Evolutionary conservation across 129 eudicot genomes (phyloP), one percentile per base, ranked within the genome.

Genomic region (Pulicaria dysenterica): DNA sequence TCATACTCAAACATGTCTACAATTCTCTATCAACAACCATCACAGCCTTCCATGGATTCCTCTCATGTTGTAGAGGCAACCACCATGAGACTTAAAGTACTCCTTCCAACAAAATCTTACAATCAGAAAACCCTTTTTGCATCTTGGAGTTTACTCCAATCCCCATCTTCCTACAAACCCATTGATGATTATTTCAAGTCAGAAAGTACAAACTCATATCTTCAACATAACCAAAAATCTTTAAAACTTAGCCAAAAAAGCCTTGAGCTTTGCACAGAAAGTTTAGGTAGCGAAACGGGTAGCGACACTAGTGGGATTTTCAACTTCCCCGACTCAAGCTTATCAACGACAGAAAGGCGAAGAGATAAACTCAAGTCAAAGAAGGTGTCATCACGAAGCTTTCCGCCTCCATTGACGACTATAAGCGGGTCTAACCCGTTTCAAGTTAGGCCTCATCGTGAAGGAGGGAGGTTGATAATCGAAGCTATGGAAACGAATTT

Each of bases 351-450:
- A 63, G 49, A 45, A 50, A 49, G 44, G 7, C 44, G 58, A 31
- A 64, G 57, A 58, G 49, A 62, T 31, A 48, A 36, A 6, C 19
- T n/a, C n/a, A 68, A 59, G 61, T 13, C 69, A 45, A 80, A 75
- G 51, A 84, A 77, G 61, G 58, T 69, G 5, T 38, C 46, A 7
- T 16, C 82, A 5, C 79, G 73, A 1, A 86, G 70, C 51, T 83
- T 85, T 78, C 98, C 98, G 15, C 98, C 96, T 70, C 98, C 96
- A 12, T 87, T 93, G 82, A 85, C 90, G 37, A 83, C 88, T 0
- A 83, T 85, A 19, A 81, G 87, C 38, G 87, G 90, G 13, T 64
- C 88, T 6, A 87, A 70, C 73, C 72, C 83, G 8, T 50, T 93
- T 60, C 92, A 85, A 48, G 81, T 89, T 41, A 41, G 78, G 73